A percentile compares a stretch with the other conserved stretches of the same genome.
phyloP scores from a whole-genome alignment of 495 filamentous ascomycete species.

The Stereocaulon alpinum region DNA sequence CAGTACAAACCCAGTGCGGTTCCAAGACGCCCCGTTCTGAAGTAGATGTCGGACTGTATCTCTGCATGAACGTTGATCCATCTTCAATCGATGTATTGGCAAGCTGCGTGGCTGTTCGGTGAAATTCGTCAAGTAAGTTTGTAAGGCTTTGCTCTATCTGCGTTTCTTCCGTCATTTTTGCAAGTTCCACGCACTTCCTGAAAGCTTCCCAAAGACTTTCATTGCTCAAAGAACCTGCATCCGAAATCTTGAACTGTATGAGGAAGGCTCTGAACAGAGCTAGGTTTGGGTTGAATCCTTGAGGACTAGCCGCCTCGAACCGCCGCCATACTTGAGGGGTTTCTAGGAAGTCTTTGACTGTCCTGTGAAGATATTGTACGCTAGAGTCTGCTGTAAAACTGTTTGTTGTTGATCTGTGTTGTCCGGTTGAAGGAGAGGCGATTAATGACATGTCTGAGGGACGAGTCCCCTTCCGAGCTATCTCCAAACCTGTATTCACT shows the following conservation, averaged over 20 bases:
- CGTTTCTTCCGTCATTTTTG: neutral
- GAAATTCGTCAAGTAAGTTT: neutral
- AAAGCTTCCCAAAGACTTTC: neutral
- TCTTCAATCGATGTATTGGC: too few relatives aligned
- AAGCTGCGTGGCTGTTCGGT: neutral
- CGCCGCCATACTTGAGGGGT: neutral
- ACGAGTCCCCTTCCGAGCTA: neutral
- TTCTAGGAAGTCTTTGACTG: conserved; percentile 14
- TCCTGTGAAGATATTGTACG: conserved; percentile 16
- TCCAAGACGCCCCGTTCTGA: neutral
- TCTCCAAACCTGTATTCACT: neutral
- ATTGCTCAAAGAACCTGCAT: neutral
- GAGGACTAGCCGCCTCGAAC: neutral
- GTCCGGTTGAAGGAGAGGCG: neutral
- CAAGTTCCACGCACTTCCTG: neutral
- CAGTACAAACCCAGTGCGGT: neutral
- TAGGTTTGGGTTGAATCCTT: neutral
- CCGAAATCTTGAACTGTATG: neutral
- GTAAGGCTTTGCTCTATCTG: neutral
- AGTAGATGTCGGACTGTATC: too few relatives aligned
- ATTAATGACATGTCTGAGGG: neutral
- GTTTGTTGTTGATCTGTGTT: neutral
- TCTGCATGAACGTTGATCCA: too few relatives aligned
- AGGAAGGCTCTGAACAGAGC: neutral
- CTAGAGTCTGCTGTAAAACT: neutral